These are phyloP conservation scores for Boletus sensibilis DNA, from an alignment of 768 basidiomycete species.

Conservation along the genomic window DNA sequence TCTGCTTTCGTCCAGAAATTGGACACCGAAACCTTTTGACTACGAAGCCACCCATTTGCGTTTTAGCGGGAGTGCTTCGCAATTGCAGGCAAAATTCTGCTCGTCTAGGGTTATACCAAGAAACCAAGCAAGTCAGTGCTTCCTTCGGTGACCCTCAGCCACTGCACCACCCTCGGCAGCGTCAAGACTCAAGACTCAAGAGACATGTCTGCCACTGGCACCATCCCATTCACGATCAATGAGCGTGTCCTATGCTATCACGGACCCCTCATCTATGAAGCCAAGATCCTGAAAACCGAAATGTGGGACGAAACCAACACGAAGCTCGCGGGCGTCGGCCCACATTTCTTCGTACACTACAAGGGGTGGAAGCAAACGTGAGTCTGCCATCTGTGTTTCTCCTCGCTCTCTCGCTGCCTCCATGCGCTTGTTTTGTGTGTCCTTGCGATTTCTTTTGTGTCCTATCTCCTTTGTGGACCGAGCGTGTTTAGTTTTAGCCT, in stretches of 20 bases:
- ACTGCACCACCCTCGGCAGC: background rate
- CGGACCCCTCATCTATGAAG: slow-evolving; percentile 93
- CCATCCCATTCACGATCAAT: slow-evolving; percentile 47
- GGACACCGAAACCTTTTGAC: background rate
- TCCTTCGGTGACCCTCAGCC: background rate
- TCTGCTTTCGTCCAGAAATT: background rate
- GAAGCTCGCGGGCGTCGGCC: slow-evolving; percentile 59
- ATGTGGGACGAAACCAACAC: slow-evolving; percentile 64
- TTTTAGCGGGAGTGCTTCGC: background rate
- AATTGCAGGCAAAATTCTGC: background rate
- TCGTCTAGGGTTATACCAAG: too few species aligned
- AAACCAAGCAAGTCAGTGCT: too few species aligned
- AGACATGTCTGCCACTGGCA: slow-evolving; percentile 14
- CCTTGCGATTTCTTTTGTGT: background rate
- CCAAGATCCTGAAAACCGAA: slow-evolving; percentile 77
- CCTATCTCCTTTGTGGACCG: background rate
- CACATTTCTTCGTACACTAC: slow-evolving; percentile 95
- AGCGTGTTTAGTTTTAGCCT: background rate
- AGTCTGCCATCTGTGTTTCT: slow-evolving; percentile 23
- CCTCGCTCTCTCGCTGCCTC: background rate
- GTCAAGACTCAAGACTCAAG: too few species aligned
- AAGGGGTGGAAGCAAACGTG: slow-evolving; percentile 99
- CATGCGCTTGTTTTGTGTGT: background rate
- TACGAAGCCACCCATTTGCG: background rate
- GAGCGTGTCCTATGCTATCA: slow-evolving; percentile 94